Conservation (phyloP, 2,329 filamentous ascomycete species). For the Colletotrichum falcatum region DNA sequence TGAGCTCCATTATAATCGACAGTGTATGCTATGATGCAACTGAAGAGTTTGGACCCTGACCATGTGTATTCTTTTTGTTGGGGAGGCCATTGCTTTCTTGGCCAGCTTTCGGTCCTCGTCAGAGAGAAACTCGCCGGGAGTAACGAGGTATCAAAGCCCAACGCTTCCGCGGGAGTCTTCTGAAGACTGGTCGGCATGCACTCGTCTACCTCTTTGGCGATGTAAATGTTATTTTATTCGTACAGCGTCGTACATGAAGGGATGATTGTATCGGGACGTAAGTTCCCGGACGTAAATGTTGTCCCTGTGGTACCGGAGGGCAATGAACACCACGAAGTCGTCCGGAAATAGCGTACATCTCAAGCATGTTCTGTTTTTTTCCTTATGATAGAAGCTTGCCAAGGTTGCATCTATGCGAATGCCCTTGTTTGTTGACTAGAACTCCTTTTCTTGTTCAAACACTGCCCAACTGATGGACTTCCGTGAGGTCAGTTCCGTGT, state of each 20-base stretch:
- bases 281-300: conserved; percentile 19
- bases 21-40: not conserved
- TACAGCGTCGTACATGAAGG: not conserved
- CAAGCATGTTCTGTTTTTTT: not conserved
- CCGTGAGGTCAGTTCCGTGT: conserved; percentile 5
- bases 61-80: not conserved
- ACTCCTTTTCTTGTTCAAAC: conserved; percentile 20
- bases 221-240: conserved; percentile 12
- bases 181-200: not conserved
- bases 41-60: not conserved
- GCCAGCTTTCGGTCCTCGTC: not conserved
- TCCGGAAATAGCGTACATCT: conserved; percentile 5
- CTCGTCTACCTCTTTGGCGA: conserved; percentile 11
- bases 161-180: not conserved
- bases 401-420: conserved; percentile 4
- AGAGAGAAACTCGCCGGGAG: not conserved
- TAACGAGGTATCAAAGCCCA: not conserved
- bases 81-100: conserved; percentile 2
- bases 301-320: conserved; percentile 15
- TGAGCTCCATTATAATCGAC: not conserved
- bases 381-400: not conserved
- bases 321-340: conserved; percentile 6
- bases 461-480: conserved; percentile 15
- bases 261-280: not conserved
- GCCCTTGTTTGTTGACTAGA: conserved; percentile 6